Percentiles rank a stretch among this genome's conserved stretches.
These are phyloP conservation scores for Capronia coronata DNA, from an alignment of 2,329 filamentous ascomycete species.

Conservation along the genomic window DNA sequence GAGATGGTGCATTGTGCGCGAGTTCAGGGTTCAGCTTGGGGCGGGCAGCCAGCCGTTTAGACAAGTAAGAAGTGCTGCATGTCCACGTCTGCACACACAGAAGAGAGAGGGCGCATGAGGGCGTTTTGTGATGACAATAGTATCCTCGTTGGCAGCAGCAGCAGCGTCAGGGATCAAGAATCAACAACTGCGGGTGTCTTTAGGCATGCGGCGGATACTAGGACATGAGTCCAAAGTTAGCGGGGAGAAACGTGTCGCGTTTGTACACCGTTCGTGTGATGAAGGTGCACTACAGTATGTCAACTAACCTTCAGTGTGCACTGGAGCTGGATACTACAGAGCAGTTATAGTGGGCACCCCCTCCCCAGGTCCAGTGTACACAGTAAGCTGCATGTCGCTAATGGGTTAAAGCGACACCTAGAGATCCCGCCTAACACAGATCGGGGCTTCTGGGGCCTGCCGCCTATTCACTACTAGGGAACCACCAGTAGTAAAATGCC, in stretches of 20 bases:
- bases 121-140: neutral
- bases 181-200: too few relatives aligned
- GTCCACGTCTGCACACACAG: too few relatives aligned
- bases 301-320: neutral
- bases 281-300: neutral
- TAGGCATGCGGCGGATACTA: too few relatives aligned
- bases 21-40: neutral
- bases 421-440: constrained; percentile 1
- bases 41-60: too few relatives aligned
- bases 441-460: neutral
- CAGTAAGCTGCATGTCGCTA: neutral
- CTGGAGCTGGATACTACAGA: neutral
- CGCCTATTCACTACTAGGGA: neutral
- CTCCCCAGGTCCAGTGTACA: neutral
- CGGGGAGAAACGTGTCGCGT: neutral
- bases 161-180: neutral
- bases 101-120: too few relatives aligned
- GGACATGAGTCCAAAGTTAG: too few relatives aligned
- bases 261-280: neutral
- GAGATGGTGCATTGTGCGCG: neutral
- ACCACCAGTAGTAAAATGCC: too few relatives aligned
- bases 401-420: neutral
- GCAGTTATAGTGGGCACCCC: neutral
- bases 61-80: neutral
- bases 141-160: neutral